Evolutionary conservation across 768 basidiomycete species (phyloP).

Genomic region (Rhodotorula babjevae): DNA sequence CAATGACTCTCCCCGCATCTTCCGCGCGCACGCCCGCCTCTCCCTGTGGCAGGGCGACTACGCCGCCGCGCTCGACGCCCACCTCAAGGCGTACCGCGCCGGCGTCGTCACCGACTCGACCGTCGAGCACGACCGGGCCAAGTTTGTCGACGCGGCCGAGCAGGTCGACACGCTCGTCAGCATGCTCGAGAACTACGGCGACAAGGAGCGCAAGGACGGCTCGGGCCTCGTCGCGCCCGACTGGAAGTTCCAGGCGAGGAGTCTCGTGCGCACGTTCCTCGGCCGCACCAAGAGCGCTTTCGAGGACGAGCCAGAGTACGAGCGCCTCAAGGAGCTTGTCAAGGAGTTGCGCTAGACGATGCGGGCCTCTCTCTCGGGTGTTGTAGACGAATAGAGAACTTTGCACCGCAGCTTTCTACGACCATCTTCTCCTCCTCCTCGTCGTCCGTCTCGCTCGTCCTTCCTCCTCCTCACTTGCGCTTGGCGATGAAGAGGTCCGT

Average conservation of each 20-base stretch:
- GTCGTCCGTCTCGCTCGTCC: background rate
- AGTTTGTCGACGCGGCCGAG: slow-evolving; percentile 68
- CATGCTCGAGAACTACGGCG: slow-evolving; percentile 75
- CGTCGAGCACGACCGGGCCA: slow-evolving; percentile 63
- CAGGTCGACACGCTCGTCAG: slow-evolving; percentile 83
- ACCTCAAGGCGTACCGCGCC: slow-evolving; percentile 77
- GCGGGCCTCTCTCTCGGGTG: background rate
- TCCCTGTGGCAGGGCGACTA: slow-evolving; percentile 67
- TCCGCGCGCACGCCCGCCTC: slow-evolving; percentile 75
- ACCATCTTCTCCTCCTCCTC: too few species aligned
- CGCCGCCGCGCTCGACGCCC: slow-evolving; percentile 72
- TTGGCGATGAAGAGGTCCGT: background rate
- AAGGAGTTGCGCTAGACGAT: slow-evolving; percentile 57
- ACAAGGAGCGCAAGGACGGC: slow-evolving; percentile 50
- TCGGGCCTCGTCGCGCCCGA: slow-evolving; percentile 43
- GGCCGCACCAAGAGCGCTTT: slow-evolving; percentile 75
- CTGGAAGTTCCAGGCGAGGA: slow-evolving; percentile 82
- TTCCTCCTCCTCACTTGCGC: background rate
- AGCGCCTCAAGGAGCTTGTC: slow-evolving; percentile 60
- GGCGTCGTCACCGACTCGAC: slow-evolving; percentile 56
- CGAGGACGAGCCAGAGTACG: slow-evolving; percentile 83
- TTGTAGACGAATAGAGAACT: background rate
- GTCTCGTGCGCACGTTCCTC: slow-evolving; percentile 80
- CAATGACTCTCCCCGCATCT: slow-evolving; percentile 66
- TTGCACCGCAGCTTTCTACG: too few species aligned